Evolutionary conservation across 768 basidiomycete genomes (phyloP).

Genomic region (Rhodotorula taiwanensis): DNA sequence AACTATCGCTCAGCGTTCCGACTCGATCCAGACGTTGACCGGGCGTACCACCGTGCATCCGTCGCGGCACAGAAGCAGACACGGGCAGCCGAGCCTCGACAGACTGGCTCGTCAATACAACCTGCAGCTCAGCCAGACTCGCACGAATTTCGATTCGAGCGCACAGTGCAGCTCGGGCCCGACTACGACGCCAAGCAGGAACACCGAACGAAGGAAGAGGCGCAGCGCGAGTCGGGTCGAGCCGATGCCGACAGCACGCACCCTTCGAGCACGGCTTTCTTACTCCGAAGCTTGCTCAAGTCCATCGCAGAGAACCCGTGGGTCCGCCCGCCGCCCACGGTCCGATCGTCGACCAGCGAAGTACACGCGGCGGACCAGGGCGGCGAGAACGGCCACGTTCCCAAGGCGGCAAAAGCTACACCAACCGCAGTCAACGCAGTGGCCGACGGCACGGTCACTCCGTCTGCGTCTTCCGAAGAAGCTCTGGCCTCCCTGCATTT

Average conservation of each 20-base stretch:
- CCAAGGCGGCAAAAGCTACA: no score
- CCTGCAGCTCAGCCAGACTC: not conserved
- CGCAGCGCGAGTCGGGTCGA: constrained; percentile 27
- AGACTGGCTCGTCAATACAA: not conserved
- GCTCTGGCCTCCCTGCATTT: constrained; percentile 24
- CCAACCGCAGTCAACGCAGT: no score
- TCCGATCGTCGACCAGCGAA: not conserved
- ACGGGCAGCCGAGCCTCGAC: not conserved
- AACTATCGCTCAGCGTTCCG: constrained; percentile 34
- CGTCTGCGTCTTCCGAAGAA: constrained; percentile 8
- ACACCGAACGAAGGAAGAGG: constrained; percentile 25
- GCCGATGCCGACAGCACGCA: constrained; percentile 21
- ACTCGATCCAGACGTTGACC: constrained; percentile 38
- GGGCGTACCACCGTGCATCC: constrained; percentile 29
- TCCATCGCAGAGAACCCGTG: constrained; percentile 36
- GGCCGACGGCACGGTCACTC: no score
- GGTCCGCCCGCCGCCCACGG: constrained; percentile 15
- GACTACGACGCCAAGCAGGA: constrained; percentile 37
- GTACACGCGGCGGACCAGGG: no score
- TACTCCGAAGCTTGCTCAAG: constrained; percentile 22
- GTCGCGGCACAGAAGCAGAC: constrained; percentile 13
- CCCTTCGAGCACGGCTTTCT: constrained; percentile 24
- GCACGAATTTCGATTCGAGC: constrained; percentile 30
- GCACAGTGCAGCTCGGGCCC: constrained; percentile 36
- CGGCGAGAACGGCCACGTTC: no score